phyloP scores from a whole-genome alignment of 1,284 basidiomycete species.

The Ceratobasidium theobromae region DNA sequence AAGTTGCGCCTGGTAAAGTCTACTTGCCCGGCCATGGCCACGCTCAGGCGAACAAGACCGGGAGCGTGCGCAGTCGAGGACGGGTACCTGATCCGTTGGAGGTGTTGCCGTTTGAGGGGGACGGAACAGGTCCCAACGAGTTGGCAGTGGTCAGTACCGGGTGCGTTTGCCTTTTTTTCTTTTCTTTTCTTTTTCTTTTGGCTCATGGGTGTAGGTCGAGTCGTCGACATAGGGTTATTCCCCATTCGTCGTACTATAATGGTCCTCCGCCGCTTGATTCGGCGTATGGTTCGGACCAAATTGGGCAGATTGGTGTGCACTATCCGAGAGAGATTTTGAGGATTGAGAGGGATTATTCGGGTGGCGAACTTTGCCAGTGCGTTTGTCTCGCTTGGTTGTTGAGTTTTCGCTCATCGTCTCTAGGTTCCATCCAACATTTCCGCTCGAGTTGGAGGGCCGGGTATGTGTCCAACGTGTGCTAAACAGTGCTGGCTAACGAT shows the following conservation, averaged over 20 bases:
- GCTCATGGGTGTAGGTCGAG: slow-evolving; percentile 11
- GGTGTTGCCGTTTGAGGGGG: slow-evolving; percentile 26
- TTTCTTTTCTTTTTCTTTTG: slow-evolving; percentile 4
- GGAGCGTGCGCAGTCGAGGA: slow-evolving; percentile 26
- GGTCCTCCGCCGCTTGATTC: slow-evolving; percentile 72
- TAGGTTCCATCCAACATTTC: slow-evolving; percentile 71
- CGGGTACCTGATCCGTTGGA: slow-evolving; percentile 26
- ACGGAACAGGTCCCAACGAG: background rate
- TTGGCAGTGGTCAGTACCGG: background rate
- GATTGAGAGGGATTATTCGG: slow-evolving; percentile 78
- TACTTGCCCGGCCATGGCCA: background rate
- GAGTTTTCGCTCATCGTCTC: background rate
- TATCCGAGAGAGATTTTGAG: slow-evolving; percentile 83
- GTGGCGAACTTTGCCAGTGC: slow-evolving; percentile 72
- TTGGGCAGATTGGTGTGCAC: slow-evolving; percentile 78
- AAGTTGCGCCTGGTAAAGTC: slow-evolving; percentile 9
- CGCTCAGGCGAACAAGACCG: background rate
- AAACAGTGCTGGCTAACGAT: background rate
- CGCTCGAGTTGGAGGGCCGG: slow-evolving; percentile 78
- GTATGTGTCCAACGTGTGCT: slow-evolving; percentile 44
- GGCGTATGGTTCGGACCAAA: slow-evolving; percentile 71
- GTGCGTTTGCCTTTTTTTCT: slow-evolving; percentile 2
- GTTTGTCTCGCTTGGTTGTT: slow-evolving; percentile 1
- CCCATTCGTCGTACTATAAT: slow-evolving; percentile 77
- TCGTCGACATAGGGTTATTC: slow-evolving; percentile 40